phyloP scores from a whole-genome alignment of 1,284 basidiomycete species.

The Ustilago curta region DNA sequence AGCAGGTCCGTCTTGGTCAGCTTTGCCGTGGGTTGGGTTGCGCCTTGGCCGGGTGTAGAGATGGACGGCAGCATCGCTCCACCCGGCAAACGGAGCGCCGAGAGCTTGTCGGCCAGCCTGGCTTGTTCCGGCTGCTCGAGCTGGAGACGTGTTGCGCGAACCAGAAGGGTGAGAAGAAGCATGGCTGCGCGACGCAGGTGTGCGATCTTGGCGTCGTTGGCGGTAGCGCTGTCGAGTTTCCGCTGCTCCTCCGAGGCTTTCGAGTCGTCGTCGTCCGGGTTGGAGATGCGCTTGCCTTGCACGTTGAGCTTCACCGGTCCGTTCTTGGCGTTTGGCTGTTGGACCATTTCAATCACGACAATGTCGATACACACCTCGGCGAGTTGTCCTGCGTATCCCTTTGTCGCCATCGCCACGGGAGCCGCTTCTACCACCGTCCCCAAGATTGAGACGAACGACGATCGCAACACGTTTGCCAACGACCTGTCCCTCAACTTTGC shows the following conservation, averaged over 20 bases:
- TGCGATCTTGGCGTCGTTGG: constrained; percentile 53
- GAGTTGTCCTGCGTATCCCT: constrained; percentile 40
- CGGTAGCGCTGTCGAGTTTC: constrained; percentile 46
- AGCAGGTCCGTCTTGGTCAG: constrained; percentile 24
- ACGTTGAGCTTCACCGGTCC: constrained; percentile 37
- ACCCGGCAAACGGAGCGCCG: constrained; percentile 50
- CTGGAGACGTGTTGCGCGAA: constrained; percentile 53
- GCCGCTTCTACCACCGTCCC: constrained; percentile 65
- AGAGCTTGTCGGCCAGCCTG: constrained; percentile 24
- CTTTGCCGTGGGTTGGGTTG: background rate
- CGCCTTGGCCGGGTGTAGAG: background rate
- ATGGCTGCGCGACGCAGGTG: constrained; percentile 63
- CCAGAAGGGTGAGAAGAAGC: constrained; percentile 55
- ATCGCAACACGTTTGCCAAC: constrained; percentile 58
- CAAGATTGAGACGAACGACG: constrained; percentile 62
- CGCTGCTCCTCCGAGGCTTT: constrained; percentile 25
- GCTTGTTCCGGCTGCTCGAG: constrained; percentile 32
- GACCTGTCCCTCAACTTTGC: constrained; percentile 50
- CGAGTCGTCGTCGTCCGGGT: constrained; percentile 26
- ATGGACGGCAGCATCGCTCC: constrained; percentile 47
- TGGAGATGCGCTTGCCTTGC: constrained; percentile 15
- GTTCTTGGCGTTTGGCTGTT: constrained; percentile 1
- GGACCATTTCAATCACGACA: constrained; percentile 52
- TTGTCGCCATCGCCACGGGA: constrained; percentile 49
- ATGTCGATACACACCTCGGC: constrained; percentile 56